Conservation (phyloP, 148 eudicot species). For the Diospyros kaki region DNA sequence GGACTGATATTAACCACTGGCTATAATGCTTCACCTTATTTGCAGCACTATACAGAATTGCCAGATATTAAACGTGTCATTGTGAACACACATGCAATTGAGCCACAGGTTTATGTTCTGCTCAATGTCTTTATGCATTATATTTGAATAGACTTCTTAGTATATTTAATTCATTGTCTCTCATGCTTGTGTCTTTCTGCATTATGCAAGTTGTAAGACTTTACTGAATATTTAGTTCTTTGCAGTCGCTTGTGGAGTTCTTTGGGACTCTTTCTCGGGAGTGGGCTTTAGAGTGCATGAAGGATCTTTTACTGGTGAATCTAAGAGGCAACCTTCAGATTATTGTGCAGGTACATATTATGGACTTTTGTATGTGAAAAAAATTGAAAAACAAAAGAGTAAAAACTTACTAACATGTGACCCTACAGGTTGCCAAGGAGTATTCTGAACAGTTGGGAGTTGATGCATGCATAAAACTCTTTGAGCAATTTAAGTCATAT, state of each 20-base stretch:
- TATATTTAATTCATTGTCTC: no score
- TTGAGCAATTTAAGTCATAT: slow-evolving; percentile 95
- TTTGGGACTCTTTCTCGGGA: slow-evolving; percentile 93
- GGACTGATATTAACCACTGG: no score
- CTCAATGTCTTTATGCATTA: not conserved
- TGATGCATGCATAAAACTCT: slow-evolving; percentile 84
- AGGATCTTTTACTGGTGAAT: slow-evolving; percentile 88
- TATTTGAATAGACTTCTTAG: not conserved
- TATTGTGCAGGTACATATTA: slow-evolving; percentile 77
- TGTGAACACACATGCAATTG: slow-evolving; percentile 90
- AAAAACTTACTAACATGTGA: not conserved
- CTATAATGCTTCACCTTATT: slow-evolving; percentile 4
- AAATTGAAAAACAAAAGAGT: not conserved
- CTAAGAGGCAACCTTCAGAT: slow-evolving; percentile 96
- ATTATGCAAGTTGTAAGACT: not conserved
- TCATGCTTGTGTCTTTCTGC: not conserved
- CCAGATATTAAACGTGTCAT: slow-evolving; percentile 88
- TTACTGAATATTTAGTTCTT: slow-evolving; percentile 12
- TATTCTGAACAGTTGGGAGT: slow-evolving; percentile 87
- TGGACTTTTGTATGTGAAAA: slow-evolving; percentile 4
- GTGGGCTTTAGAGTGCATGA: slow-evolving; percentile 99
- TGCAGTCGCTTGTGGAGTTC: slow-evolving; percentile 91
- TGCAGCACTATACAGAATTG: slow-evolving; percentile 77
- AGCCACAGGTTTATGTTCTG: slow-evolving; percentile 66
- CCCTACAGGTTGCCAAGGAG: slow-evolving; percentile 88